phyloP scores from a whole-genome alignment of 192 early-diverging fungal species.

The Lobosporangium transversale region DNA sequence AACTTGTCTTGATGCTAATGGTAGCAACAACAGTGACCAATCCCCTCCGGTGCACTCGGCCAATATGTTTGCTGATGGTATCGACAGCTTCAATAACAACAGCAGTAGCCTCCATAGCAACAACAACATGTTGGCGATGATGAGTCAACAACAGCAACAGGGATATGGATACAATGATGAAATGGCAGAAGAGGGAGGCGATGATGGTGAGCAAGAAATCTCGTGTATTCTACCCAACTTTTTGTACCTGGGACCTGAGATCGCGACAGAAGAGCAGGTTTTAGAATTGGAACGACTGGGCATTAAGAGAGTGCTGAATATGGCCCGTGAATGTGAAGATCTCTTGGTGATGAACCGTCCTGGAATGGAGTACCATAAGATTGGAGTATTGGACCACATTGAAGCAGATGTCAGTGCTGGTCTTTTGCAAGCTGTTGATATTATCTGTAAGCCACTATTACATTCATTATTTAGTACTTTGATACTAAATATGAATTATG shows the following conservation, averaged over 20 bases:
- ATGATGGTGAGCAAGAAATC: constrained; percentile 52
- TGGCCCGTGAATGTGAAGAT: constrained; percentile 79
- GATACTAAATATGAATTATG: background rate
- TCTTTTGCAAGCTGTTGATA: constrained; percentile 68
- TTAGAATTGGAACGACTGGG: constrained; percentile 60
- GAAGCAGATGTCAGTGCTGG: constrained; percentile 71
- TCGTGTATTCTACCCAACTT: constrained; percentile 68
- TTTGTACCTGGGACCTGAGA: constrained; percentile 74
- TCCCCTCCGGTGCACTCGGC: too few relatives aligned
- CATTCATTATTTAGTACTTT: background rate
- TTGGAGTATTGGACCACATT: constrained; percentile 70
- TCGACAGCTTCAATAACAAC: constrained; percentile 33
- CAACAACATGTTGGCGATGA: constrained; percentile 6
- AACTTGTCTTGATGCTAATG: constrained; percentile 6
- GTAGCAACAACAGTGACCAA: constrained; percentile 6
- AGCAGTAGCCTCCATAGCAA: background rate
- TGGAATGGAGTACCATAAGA: constrained; percentile 56
- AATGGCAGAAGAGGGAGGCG: constrained; percentile 10
- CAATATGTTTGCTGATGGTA: constrained; percentile 34
- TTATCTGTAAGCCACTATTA: constrained; percentile 67
- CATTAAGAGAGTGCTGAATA: constrained; percentile 77
- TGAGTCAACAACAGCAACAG: constrained; percentile 9
- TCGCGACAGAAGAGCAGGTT: constrained; percentile 65
- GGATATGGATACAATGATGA: constrained; percentile 10
- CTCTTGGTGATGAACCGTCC: constrained; percentile 46